phyloP scores from a whole-genome alignment of 1,284 basidiomycete species.

The Peniophora sp. region DNA sequence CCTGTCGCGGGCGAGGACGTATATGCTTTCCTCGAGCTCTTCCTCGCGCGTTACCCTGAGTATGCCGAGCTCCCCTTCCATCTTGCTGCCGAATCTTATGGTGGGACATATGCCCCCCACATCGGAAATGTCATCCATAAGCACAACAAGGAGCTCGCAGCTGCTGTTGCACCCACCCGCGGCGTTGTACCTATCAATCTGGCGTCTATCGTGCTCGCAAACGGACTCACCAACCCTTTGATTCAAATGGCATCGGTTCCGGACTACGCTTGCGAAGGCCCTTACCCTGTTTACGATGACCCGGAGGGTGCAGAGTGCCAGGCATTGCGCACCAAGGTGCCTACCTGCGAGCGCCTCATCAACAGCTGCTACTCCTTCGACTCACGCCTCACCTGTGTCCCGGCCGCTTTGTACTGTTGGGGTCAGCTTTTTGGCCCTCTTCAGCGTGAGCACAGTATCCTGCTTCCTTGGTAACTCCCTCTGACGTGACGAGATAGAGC shows the following conservation, averaged over 20 bases:
- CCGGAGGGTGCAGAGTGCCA: conserved; percentile 62
- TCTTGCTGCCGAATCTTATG: conserved; percentile 69
- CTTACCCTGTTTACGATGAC: conserved; percentile 66
- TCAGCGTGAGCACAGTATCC: conserved; percentile 39
- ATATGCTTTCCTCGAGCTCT: conserved; percentile 85
- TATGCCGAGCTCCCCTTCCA: conserved; percentile 66
- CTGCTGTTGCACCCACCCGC: conserved; percentile 26
- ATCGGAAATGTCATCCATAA: conserved; percentile 72
- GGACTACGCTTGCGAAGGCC: conserved; percentile 76
- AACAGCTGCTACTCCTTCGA: conserved; percentile 56
- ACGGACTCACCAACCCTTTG: conserved; percentile 75
- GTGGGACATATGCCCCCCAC: conserved; percentile 77
- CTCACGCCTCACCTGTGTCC: conserved; percentile 52
- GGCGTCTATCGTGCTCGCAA: conserved; percentile 73
- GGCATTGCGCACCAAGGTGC: conserved; percentile 55
- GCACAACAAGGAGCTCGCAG: conserved; percentile 51
- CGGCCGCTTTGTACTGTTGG: conserved; percentile 58
- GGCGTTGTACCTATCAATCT: conserved; percentile 62
- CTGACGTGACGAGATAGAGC: conserved; percentile 29
- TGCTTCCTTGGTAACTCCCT: not conserved
- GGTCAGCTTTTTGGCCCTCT: conserved; percentile 48
- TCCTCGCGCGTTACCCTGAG: conserved; percentile 64
- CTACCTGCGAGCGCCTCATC: conserved; percentile 64
- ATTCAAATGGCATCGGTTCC: conserved; percentile 70
- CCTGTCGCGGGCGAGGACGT: conserved; percentile 78